Evolutionary conservation across 2,329 filamentous ascomycete genomes (phyloP).

Genomic region (Colletotrichum eleusines): DNA sequence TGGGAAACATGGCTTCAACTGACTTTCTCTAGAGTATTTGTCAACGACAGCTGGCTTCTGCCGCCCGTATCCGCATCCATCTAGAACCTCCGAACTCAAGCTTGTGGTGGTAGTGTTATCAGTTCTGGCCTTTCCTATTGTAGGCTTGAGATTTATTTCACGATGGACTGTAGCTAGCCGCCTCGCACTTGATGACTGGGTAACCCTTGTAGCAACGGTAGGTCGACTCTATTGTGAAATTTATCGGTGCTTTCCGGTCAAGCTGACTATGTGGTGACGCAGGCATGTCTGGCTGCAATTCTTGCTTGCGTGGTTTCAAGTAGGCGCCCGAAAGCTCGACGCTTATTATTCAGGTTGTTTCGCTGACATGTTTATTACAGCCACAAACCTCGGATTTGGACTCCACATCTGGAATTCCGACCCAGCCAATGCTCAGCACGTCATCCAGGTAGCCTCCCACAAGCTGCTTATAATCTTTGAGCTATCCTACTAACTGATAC

Average conservation of each 20-base stretch:
- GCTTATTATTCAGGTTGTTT: accelerated
- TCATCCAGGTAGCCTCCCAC: constrained; percentile 13
- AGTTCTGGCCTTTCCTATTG: constrained; percentile 22
- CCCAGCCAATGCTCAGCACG: constrained; percentile 25
- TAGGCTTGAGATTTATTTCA: constrained; percentile 17
- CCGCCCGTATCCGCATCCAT: constrained; percentile 12
- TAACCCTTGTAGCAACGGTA: constrained; percentile 21
- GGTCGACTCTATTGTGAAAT: not conserved
- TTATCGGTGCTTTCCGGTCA: too few relatives aligned
- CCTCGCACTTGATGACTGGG: constrained; percentile 32
- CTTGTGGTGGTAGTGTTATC: constrained; percentile 16
- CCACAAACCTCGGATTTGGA: constrained; percentile 41
- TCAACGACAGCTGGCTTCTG: constrained; percentile 24
- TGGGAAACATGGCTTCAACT: not conserved
- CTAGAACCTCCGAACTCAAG: constrained; percentile 26
- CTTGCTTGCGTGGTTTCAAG: constrained; percentile 25
- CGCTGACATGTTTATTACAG: not conserved
- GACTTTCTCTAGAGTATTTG: constrained; percentile 5
- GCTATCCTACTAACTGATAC: not conserved
- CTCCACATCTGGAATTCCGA: constrained; percentile 45
- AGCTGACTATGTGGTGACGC: not conserved
- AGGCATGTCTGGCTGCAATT: constrained; percentile 8
- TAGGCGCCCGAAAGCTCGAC: not conserved
- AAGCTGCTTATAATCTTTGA: accelerated
- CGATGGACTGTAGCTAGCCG: constrained; percentile 10